These are phyloP conservation scores for Aulographum hederae DNA, from an alignment of 2,329 filamentous ascomycete species.

Conservation along the genomic window DNA sequence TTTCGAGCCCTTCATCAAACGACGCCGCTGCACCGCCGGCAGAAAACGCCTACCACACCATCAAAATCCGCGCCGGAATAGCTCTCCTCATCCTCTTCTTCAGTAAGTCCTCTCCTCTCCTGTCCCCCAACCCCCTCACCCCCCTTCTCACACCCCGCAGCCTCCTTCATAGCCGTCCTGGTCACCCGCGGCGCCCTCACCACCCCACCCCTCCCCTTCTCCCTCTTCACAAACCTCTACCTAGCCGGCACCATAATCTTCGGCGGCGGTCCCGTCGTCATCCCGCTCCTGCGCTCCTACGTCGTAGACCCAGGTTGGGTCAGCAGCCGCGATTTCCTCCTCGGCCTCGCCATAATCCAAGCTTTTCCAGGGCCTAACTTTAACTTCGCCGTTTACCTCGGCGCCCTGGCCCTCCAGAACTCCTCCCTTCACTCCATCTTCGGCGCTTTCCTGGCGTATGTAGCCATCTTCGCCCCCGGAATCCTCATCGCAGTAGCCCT, in stretches of 20 bases:
- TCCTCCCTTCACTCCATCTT: slow-evolving; percentile 12
- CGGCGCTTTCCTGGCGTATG: slow-evolving; percentile 19
- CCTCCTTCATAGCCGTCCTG: slow-evolving; percentile 38
- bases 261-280: slow-evolving; percentile 26
- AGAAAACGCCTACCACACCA: slow-evolving; percentile 15
- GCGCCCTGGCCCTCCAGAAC: slow-evolving; percentile 17
- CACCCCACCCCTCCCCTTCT: slow-evolving; percentile 29
- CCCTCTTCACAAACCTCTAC: slow-evolving; percentile 55
- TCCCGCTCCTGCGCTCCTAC: slow-evolving; percentile 23
- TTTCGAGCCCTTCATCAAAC: no score
- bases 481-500: slow-evolving; percentile 18
- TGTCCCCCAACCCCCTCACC: slow-evolving; percentile 2
- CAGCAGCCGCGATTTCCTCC: slow-evolving; percentile 48
- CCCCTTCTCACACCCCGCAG: slow-evolving; percentile 12
- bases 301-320: slow-evolving; percentile 55
- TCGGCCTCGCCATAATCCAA: slow-evolving; percentile 55
- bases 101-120: slow-evolving; percentile 12
- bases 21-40: no score
- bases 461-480: slow-evolving; percentile 23
- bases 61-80: slow-evolving; percentile 19
- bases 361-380: slow-evolving; percentile 48
- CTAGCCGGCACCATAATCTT: slow-evolving; percentile 47
- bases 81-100: slow-evolving; percentile 30
- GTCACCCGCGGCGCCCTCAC: slow-evolving; percentile 23
- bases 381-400: slow-evolving; percentile 30